Conservation (phyloP, 2,329 filamentous ascomycete species). For the Curvularia eragrostidis region DNA sequence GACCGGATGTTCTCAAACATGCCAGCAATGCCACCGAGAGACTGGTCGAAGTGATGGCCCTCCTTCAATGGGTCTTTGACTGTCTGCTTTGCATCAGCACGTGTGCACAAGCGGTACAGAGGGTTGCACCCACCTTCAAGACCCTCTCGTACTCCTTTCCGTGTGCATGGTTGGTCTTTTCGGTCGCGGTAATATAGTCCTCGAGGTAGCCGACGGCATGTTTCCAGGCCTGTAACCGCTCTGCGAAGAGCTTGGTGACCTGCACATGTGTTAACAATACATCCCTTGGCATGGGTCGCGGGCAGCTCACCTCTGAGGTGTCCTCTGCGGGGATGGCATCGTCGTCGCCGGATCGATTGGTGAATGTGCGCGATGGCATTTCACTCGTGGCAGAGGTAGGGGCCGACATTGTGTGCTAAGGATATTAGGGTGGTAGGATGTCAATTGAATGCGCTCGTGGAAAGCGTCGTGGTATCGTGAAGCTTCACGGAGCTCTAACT, state of each 20-base stretch:
- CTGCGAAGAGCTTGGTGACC: constrained; percentile 70
- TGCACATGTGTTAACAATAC: constrained; percentile 3
- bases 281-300: accelerated
- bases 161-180: constrained; percentile 83
- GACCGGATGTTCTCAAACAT: constrained; percentile 93
- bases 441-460: not conserved
- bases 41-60: constrained; percentile 91
- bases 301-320: constrained; percentile 49
- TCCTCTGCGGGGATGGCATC: constrained; percentile 59
- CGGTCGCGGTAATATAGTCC: constrained; percentile 83
- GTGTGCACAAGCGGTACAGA: not conserved
- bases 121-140: constrained; percentile 68
- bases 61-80: constrained; percentile 86
- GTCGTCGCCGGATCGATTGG: constrained; percentile 48
- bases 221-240: constrained; percentile 94
- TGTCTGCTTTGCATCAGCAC: constrained; percentile 62
- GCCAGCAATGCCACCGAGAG: constrained; percentile 82
- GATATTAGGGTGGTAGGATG: not conserved
- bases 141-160: constrained; percentile 96
- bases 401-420: constrained; percentile 36
- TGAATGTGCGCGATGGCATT: constrained; percentile 41
- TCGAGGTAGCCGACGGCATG: constrained; percentile 91
- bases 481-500: constrained; percentile 12
- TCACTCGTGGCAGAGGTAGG: constrained; percentile 43
- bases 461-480: constrained; percentile 1